These are phyloP conservation scores for Terana coerulea DNA, from an alignment of 768 basidiomycete genomes.

Conservation along the genomic window DNA sequence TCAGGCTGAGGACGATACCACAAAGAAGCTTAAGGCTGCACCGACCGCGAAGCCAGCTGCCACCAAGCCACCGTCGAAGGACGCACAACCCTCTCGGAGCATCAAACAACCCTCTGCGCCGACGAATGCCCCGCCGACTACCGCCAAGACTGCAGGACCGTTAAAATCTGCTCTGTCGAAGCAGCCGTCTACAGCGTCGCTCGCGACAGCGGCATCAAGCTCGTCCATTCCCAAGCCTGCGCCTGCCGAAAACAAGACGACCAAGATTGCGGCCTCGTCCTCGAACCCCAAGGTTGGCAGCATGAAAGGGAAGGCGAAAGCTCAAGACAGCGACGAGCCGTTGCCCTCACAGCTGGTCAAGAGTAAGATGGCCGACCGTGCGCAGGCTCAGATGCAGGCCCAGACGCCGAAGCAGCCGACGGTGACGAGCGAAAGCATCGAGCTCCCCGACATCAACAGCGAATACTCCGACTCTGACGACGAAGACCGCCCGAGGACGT, in stretches of 20 bases:
- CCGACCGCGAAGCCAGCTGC: conserved; percentile 47
- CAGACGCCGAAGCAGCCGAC: conserved; percentile 38
- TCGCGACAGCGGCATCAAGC: conserved; percentile 9
- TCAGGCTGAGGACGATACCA: conserved; percentile 59
- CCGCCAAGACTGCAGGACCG: conserved; percentile 11
- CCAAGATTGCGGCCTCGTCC: conserved; percentile 21
- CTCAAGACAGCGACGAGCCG: conserved; percentile 44
- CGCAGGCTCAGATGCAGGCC: conserved; percentile 58
- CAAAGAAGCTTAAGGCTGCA: conserved; percentile 67
- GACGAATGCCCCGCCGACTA: conserved; percentile 12
- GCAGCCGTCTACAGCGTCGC: conserved; percentile 21
- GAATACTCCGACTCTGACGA: conserved; percentile 96
- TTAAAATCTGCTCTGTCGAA: conserved; percentile 41
- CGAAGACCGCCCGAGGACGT: conserved; percentile 71
- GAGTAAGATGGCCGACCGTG: conserved; percentile 67
- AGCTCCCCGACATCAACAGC: conserved; percentile 92
- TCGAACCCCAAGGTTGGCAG: conserved; percentile 35
- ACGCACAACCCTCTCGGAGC: conserved; percentile 34
- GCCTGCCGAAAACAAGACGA: conserved; percentile 14
- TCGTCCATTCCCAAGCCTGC: conserved; percentile 11
- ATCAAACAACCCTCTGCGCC: conserved; percentile 24
- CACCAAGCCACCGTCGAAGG: conserved; percentile 62
- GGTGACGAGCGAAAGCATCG: conserved; percentile 67
- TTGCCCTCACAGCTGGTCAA: conserved; percentile 65
- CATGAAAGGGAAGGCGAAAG: conserved; percentile 49